These are phyloP conservation scores for Micromonas pusilla DNA, from an alignment of 139 green algal genomes.

Conservation along the genomic window DNA sequence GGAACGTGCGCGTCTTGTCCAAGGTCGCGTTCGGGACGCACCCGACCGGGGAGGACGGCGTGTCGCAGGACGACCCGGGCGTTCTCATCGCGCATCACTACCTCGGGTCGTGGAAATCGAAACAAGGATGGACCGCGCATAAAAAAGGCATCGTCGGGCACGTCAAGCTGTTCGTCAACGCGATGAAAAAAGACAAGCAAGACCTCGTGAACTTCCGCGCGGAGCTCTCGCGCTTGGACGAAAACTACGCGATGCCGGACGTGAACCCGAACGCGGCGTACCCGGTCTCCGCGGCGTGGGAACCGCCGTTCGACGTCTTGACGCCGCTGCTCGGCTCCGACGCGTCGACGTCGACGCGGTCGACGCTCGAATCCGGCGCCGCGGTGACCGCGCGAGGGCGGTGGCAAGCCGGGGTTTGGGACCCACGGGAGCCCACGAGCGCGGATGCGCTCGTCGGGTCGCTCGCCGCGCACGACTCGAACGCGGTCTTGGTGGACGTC, in stretches of 20 bases:
- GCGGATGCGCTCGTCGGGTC: constrained; percentile 12
- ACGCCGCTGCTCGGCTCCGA: neutral
- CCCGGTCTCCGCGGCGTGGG: constrained; percentile 1
- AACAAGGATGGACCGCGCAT: neutral
- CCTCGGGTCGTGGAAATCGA: constrained; percentile 14
- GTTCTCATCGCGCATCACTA: constrained; percentile 21
- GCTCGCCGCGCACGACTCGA: neutral
- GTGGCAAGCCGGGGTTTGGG: neutral
- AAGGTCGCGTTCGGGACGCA: constrained; percentile 14
- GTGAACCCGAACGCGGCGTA: neutral
- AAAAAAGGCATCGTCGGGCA: neutral
- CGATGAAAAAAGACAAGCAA: neutral
- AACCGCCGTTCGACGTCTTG: constrained; percentile 20
- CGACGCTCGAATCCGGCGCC: too few relatives aligned
- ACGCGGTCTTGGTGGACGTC: constrained; percentile 24
- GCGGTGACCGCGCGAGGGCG: neutral
- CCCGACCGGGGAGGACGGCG: constrained; percentile 8
- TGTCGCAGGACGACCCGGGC: neutral
- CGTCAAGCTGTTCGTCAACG: neutral
- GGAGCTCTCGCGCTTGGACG: neutral
- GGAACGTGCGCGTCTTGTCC: constrained; percentile 15
- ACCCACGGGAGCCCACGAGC: neutral
- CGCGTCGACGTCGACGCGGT: neutral
- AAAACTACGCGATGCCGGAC: neutral
- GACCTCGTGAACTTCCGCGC: neutral